These are phyloP conservation scores for Scedosporium dehoogii DNA, from an alignment of 2,329 filamentous ascomycete species.

Conservation along the genomic window DNA sequence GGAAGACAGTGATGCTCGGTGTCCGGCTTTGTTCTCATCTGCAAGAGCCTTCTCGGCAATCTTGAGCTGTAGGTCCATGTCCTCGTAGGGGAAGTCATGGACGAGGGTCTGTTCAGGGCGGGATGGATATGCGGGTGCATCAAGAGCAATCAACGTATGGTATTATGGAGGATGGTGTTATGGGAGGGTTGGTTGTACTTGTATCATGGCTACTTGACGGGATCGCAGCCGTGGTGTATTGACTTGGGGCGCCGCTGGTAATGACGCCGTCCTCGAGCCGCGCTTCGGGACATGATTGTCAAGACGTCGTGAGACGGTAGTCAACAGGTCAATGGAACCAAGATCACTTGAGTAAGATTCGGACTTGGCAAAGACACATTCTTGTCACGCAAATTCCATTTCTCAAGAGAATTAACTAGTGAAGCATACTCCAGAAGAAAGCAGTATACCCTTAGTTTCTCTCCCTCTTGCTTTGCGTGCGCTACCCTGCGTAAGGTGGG, in stretches of 20 bases:
- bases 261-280: too few species aligned
- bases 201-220: too few species aligned
- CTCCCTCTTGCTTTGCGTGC: neutral
- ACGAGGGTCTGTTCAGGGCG: constrained; percentile 49
- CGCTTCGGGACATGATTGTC: too few species aligned
- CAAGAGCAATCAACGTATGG: too few species aligned
- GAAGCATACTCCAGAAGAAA: neutral
- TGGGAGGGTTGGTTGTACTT: too few species aligned
- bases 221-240: too few species aligned
- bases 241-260: too few species aligned
- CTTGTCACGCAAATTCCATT: neutral
- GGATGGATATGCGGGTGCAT: too few species aligned
- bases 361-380: neutral
- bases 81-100: constrained; percentile 45
- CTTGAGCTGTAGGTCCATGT: constrained; percentile 48
- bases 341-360: neutral
- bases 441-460: neutral
- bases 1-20: too few species aligned
- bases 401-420: neutral
- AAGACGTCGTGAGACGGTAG: too few species aligned
- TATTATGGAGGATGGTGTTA: too few species aligned
- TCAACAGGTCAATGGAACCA: neutral
- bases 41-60: constrained; percentile 48
- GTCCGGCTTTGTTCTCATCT: constrained; percentile 32
- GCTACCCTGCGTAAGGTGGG: neutral